Evolutionary conservation across 1,284 basidiomycete species (phyloP).

Genomic region (Cutaneotrichosporon dermatis): DNA sequence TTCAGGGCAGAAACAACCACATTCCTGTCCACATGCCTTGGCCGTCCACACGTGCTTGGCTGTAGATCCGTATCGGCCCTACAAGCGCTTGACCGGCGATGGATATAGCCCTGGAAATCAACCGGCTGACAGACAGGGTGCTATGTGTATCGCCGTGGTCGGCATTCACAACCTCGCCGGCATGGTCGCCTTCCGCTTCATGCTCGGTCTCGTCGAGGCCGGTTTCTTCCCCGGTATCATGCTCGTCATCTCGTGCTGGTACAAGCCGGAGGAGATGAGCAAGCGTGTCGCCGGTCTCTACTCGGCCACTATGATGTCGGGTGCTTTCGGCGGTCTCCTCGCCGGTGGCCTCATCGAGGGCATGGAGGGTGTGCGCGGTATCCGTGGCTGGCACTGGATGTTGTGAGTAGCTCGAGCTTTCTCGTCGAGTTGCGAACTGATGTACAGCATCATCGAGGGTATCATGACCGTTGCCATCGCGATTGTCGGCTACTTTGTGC

Average conservation of each 20-base stretch:
- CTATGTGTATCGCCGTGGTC: constrained; percentile 19
- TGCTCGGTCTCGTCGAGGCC: constrained; percentile 33
- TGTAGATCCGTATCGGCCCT: too few species aligned
- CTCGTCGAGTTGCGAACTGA: too few species aligned
- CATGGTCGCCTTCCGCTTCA: constrained; percentile 24
- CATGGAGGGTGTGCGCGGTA: constrained; percentile 28
- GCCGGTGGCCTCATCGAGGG: constrained; percentile 40
- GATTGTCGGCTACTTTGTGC: constrained; percentile 38
- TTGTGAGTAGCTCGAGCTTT: constrained; percentile 7
- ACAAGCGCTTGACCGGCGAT: too few species aligned
- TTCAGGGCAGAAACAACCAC: too few species aligned
- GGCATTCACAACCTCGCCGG: constrained; percentile 13
- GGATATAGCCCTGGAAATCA: too few species aligned
- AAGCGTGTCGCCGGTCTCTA: constrained; percentile 37
- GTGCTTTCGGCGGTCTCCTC: constrained; percentile 43
- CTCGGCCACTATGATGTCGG: constrained; percentile 38
- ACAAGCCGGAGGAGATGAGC: constrained; percentile 26
- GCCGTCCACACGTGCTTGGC: too few species aligned
- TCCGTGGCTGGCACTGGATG: constrained; percentile 44
- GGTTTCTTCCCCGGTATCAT: constrained; percentile 44
- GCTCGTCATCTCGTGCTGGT: constrained; percentile 19
- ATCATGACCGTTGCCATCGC: constrained; percentile 37
- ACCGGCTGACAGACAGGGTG: constrained; percentile 7
- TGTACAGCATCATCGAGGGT: constrained; percentile 39
- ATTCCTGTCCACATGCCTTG: too few species aligned